phyloP scores from a whole-genome alignment of 768 basidiomycete species.

The Hygrophorus pudorinus region DNA sequence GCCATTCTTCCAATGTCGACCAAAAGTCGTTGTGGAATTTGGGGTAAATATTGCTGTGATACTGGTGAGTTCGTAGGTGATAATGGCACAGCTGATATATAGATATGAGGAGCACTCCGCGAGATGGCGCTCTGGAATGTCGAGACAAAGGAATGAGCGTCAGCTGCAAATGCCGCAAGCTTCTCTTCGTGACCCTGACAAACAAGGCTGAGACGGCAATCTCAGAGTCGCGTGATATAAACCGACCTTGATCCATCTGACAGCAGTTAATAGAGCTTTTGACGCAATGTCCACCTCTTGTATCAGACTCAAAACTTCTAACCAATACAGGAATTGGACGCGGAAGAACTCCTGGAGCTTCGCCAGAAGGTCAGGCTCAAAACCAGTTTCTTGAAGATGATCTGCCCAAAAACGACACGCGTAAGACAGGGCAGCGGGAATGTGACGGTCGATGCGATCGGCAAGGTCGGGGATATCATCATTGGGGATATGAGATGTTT shows the following conservation, averaged over 20 bases:
- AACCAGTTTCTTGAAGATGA: conserved; percentile 1
- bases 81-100: too few species aligned
- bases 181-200: not conserved
- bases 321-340: too few species aligned
- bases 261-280: not conserved
- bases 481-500: conserved; percentile 23
- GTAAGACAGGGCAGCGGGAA: conserved; percentile 22
- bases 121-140: too few species aligned
- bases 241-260: not conserved
- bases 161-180: conserved; percentile 11
- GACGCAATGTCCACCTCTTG: conserved; percentile 8
- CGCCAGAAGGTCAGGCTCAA: conserved; percentile 5
- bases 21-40: too few species aligned
- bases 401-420: too few species aligned
- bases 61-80: too few species aligned
- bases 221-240: not conserved
- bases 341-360: conserved; percentile 14
- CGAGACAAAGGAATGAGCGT: conserved; percentile 15
- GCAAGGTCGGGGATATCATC: conserved; percentile 16
- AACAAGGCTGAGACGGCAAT: not conserved
- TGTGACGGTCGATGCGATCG: conserved; percentile 14
- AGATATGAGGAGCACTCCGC: too few species aligned
- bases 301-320: conserved; percentile 13
- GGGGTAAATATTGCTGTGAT: too few species aligned
- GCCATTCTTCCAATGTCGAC: too few species aligned